Percentiles rank a stretch among this genome's conserved stretches.
These are phyloP conservation scores for Ceratobasidium sp. DNA, from an alignment of 1,284 basidiomycete species.

Conservation along the genomic window DNA sequence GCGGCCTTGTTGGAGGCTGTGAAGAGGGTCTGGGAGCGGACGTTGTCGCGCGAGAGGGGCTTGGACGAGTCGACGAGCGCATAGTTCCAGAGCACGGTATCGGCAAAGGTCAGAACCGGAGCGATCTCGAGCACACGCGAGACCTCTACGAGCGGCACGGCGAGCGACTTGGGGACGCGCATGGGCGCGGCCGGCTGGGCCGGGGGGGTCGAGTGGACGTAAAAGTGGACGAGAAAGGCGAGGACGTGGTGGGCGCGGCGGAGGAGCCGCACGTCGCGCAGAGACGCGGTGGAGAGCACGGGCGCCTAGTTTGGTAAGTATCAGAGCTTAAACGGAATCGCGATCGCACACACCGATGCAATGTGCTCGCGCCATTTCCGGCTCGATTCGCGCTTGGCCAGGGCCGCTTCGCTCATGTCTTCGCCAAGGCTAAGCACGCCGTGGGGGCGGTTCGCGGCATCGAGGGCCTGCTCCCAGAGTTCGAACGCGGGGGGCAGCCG, in stretches of 20 bases:
- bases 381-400: conserved; percentile 47
- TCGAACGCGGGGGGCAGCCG: conserved; percentile 45
- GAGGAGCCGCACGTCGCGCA: conserved; percentile 55
- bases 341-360: conserved; percentile 34
- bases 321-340: conserved; percentile 34
- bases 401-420: conserved; percentile 46
- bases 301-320: conserved; percentile 51
- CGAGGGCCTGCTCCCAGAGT: conserved; percentile 47
- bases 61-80: conserved; percentile 53
- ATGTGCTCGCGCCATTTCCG: conserved; percentile 48
- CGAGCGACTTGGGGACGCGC: conserved; percentile 59
- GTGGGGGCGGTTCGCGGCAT: conserved; percentile 45
- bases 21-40: conserved; percentile 58
- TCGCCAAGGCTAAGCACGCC: conserved; percentile 48
- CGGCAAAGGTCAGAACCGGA: conserved; percentile 67
- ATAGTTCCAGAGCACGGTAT: conserved; percentile 69
- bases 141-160: conserved; percentile 60
- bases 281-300: conserved; percentile 52
- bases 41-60: conserved; percentile 53
- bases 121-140: conserved; percentile 64
- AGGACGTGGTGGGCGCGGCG: conserved; percentile 65
- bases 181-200: conserved; percentile 50
- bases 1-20: conserved; percentile 57
- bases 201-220: conserved; percentile 60
- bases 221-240: conserved; percentile 66